These are phyloP conservation scores for Geotrichum siamense DNA, from an alignment of 1,139 yeast species.

Conservation along the genomic window DNA sequence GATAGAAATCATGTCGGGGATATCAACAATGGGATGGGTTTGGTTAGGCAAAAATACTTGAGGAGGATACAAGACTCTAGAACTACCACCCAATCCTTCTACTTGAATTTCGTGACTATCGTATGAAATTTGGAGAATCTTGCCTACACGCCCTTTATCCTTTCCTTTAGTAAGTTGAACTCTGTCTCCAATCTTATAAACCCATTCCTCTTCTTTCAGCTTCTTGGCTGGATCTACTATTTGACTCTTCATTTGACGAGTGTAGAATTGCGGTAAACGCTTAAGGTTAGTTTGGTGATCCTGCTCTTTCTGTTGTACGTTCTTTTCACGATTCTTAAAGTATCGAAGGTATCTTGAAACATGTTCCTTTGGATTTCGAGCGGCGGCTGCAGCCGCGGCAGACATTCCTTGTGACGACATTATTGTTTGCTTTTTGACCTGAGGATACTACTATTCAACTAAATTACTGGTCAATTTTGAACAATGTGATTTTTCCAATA, in stretches of 20 bases:
- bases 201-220: conserved; percentile 43
- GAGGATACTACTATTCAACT: no score
- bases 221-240: conserved; percentile 31
- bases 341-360: conserved; percentile 14
- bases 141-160: conserved; percentile 64
- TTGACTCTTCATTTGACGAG: conserved; percentile 9
- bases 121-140: conserved; percentile 42
- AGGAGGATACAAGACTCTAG: conserved; percentile 51
- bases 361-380: not conserved
- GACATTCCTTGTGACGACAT: conserved; percentile 10
- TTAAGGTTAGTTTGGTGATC: conserved; percentile 7
- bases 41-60: conserved; percentile 69
- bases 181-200: conserved; percentile 54
- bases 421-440: not conserved
- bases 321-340: conserved; percentile 9
- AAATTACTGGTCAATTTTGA: no score
- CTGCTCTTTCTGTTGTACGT: conserved; percentile 11
- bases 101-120: conserved; percentile 48
- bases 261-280: conserved; percentile 14
- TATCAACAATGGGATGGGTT: conserved; percentile 54
- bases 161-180: conserved; percentile 62
- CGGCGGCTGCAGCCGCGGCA: not conserved
- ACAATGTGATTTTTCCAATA: no score
- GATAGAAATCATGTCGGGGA: conserved; percentile 54
- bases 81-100: conserved; percentile 51